Conservation (phyloP, 768 basidiomycete species). For the Sporobolomyces roseus region DNA sequence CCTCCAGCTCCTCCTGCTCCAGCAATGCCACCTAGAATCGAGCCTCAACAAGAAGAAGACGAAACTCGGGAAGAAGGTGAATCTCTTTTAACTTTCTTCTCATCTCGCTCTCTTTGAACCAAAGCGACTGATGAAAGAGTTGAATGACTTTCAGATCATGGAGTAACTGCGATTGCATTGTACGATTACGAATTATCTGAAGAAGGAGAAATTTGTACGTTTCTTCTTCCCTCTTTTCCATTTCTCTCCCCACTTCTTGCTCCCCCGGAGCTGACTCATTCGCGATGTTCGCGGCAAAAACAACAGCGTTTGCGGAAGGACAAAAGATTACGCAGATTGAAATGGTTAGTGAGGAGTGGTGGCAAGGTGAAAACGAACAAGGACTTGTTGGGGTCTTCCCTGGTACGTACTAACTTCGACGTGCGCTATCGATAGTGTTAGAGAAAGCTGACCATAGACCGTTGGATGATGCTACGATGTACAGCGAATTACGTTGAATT, state of each 20-base stretch:
- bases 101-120: not conserved
- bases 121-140: not conserved
- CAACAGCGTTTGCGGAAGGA: constrained; percentile 61
- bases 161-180: constrained; percentile 53
- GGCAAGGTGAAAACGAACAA: constrained; percentile 69
- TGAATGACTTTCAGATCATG: not conserved
- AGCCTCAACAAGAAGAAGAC: not conserved
- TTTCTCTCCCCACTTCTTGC: not conserved
- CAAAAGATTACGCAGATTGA: constrained; percentile 77
- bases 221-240: not conserved
- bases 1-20: constrained; percentile 47
- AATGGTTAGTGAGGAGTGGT: constrained; percentile 83
- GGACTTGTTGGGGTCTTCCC: constrained; percentile 84
- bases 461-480: not conserved
- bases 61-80: constrained; percentile 7
- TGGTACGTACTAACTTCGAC: too few species aligned
- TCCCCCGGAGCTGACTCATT: not conserved
- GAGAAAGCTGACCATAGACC: not conserved
- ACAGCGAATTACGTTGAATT: constrained; percentile 15
- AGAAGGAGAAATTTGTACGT: constrained; percentile 70
- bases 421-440: too few species aligned
- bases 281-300: not conserved
- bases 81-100: not conserved
- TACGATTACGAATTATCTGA: constrained; percentile 81
- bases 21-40: constrained; percentile 41